Conservation (phyloP, 208 protist genomes). For the Acanthamoeba divionensis region DNA sequence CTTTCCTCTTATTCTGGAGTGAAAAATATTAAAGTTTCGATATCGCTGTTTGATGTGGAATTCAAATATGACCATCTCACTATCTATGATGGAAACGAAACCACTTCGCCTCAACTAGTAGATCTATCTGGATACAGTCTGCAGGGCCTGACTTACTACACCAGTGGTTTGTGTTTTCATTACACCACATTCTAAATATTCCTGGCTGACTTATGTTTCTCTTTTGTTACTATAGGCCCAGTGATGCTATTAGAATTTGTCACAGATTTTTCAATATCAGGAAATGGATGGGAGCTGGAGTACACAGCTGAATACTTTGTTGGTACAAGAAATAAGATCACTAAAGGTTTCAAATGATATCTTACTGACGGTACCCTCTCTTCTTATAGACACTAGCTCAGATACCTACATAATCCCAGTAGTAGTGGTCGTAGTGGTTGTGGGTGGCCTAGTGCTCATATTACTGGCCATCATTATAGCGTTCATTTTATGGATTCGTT, state of each 20-base stretch:
- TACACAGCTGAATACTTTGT: neutral
- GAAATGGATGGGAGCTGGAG: neutral
- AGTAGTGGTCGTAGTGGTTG: neutral
- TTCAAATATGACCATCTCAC: neutral
- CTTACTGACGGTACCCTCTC: neutral
- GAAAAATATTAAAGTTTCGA: neutral
- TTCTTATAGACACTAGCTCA: neutral
- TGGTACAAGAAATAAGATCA: neutral
- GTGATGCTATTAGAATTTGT: conserved; percentile 32
- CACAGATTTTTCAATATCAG: neutral
- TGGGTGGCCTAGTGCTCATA: neutral
- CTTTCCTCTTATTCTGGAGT: neutral
- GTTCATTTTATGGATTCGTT: neutral
- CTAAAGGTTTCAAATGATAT: neutral
- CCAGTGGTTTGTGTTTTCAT: too few relatives aligned
- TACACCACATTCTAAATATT: too few relatives aligned
- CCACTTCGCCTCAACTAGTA: neutral
- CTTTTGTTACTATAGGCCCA: too few relatives aligned
- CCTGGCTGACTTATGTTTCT: too few relatives aligned
- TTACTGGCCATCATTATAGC: neutral
- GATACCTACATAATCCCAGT: neutral
- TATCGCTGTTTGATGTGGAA: neutral
- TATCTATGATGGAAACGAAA: neutral
- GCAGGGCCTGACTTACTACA: too few relatives aligned
- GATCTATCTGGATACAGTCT: neutral